Percentiles rank a stretch among this genome's conserved stretches.
Evolutionary conservation across 2,329 filamentous ascomycete species (phyloP).

Genomic region (Thielaviopsis populi): DNA sequence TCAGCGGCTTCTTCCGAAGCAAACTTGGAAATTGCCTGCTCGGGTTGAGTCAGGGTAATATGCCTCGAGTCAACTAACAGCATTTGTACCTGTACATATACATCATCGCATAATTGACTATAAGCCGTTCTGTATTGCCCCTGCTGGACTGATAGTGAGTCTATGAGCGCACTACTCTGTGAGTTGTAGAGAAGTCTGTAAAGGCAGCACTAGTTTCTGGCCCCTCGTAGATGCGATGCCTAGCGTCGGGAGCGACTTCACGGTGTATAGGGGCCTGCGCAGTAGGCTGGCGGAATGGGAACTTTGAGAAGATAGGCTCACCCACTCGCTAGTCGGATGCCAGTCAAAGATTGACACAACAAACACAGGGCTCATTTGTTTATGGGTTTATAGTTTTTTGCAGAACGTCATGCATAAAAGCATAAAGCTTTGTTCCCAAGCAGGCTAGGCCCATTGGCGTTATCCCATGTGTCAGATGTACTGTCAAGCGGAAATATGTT

Average conservation of each 20-base stretch:
- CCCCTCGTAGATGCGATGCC: slow-evolving; percentile 9
- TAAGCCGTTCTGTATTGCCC: not conserved
- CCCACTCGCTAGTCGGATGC: not conserved
- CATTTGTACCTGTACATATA: too few species aligned
- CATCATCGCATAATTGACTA: not conserved
- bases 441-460: not conserved
- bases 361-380: too few species aligned
- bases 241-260: not conserved
- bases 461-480: slow-evolving; percentile 9
- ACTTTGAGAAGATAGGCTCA: slow-evolving; percentile 16
- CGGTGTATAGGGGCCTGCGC: slow-evolving; percentile 7
- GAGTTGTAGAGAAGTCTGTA: slow-evolving; percentile 12
- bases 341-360: not conserved
- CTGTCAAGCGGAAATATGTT: slow-evolving; percentile 5
- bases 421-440: not conserved
- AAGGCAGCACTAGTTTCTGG: slow-evolving; percentile 12
- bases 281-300: slow-evolving; percentile 8
- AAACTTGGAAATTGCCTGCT: too few species aligned
- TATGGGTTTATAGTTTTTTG: slow-evolving; percentile 3
- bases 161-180: slow-evolving; percentile 11
- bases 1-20: too few species aligned
- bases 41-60: too few species aligned
- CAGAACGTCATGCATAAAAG: slow-evolving; percentile 10
- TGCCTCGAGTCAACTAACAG: too few species aligned
- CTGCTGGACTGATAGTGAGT: not conserved